Conservation (phyloP, 805 yeast genomes). For the Kluyveromyces starmeri region DNA sequence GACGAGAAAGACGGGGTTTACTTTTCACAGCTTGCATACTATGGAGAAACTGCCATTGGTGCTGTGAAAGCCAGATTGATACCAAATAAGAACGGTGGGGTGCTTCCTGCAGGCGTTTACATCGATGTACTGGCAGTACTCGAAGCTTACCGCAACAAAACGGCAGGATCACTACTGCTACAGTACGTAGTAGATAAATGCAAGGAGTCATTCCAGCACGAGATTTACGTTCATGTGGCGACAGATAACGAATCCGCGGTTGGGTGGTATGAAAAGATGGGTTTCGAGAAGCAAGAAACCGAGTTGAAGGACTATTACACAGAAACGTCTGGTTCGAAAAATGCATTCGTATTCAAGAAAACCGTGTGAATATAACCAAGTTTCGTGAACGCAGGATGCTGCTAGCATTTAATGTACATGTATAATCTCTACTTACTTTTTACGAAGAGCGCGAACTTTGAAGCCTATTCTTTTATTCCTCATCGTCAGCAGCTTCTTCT, state of each 20-base stretch:
- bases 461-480: too few species aligned
- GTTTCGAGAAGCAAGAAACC: constrained; percentile 36
- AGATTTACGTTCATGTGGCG: constrained; percentile 45
- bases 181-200: constrained; percentile 50
- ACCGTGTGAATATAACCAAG: constrained; percentile 2
- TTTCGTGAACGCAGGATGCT: too few species aligned
- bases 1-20: constrained; percentile 12
- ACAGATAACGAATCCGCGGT: constrained; percentile 35
- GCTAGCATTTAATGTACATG: not conserved
- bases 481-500: constrained; percentile 19
- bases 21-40: constrained; percentile 38
- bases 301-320: constrained; percentile 38
- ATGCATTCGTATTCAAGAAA: constrained; percentile 17
- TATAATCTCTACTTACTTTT: too few species aligned
- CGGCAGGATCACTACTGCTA: constrained; percentile 54
- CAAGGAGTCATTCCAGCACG: constrained; percentile 33
- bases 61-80: constrained; percentile 52
- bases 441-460: too few species aligned
- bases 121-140: constrained; percentile 63
- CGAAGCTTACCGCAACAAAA: constrained; percentile 49
- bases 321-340: constrained; percentile 13
- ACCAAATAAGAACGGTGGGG: constrained; percentile 31
- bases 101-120: constrained; percentile 45
- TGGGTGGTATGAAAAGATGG: constrained; percentile 43
- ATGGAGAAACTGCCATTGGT: constrained; percentile 75